Evolutionary conservation across 1,139 yeast genomes (phyloP), one percentile per base, ranked within the genome.

Genomic region (Eremothecium coryli): DNA sequence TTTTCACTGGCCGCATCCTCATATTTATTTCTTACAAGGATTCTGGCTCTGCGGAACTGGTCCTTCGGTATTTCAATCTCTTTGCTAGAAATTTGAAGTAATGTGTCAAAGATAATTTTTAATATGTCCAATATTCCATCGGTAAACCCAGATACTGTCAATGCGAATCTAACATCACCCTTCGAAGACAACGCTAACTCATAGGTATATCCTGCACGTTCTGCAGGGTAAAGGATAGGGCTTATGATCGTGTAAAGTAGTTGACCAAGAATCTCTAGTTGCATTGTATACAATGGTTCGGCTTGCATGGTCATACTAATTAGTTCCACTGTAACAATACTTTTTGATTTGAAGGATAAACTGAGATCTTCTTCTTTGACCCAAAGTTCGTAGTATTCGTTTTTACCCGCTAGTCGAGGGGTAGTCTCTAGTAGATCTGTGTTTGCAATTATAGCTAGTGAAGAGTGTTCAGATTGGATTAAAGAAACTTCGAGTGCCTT

Each of bases 171-270:
- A 1, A 66, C 63, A 29, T 66, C 70, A 5, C 77, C 74, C 39
- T 68, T 66, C 15, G 60, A 43, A 3, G 76, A 69, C 0, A 82
- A 68, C 26, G 55, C 61, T 0, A 76, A 40, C 14, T 70, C 73
- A 71, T 78, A 78, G 1, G 70, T 57, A 44, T 65, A 75, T 2
- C 75, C 72, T 9, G 74, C 42, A 16, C 62, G 48, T 38, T 74
- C 71, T 0, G 76, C 65, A 0, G 68, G 64, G 47, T 76, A 77
- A 3, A 79, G 44, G 3, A 43, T 44, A 2, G 57, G 49, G n/a
- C 63, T 52, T 1, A 76, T 48, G 6, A 52, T 45, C 2, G 49
- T 42, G n/a, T 65, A 70, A 5, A 74, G 41, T 3, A 72, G 32
- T 35, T 70, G 73, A 12, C 67, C 61, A 2, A 77, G 40, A 7